Percentiles rank a stretch among this genome's conserved stretches.
phyloP scores from a whole-genome alignment of 169 alveolate species.

The Eimeria sp. region DNA sequence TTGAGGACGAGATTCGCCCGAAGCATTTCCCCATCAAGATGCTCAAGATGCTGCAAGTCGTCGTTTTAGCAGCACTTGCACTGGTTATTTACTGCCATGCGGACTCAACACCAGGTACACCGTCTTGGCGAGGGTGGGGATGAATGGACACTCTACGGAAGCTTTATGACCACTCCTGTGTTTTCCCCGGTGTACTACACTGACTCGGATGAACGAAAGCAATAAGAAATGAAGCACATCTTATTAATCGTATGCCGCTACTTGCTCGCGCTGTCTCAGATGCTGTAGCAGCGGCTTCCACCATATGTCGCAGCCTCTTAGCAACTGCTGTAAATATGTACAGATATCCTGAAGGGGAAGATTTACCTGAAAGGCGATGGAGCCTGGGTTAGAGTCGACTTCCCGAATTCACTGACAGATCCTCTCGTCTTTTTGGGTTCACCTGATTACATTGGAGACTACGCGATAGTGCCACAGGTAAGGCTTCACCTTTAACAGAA shows the following conservation, averaged over 20 bases:
- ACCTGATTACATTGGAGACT: slow-evolving; percentile 61
- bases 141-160: background rate
- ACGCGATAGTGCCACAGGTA: slow-evolving; percentile 43
- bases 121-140: background rate
- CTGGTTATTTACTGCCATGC: slow-evolving; percentile 37
- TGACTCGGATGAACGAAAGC: background rate
- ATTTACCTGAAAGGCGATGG: slow-evolving; percentile 50
- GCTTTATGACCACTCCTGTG: background rate
- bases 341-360: slow-evolving; percentile 64
- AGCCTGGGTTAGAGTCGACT: slow-evolving; percentile 48
- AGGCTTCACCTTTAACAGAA: background rate
- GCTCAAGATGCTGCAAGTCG: background rate
- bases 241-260: background rate
- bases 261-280: background rate
- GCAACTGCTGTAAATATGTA: background rate
- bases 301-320: background rate
- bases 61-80: background rate
- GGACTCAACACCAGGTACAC: slow-evolving; percentile 32
- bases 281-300: background rate
- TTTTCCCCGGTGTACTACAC: background rate
- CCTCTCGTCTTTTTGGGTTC: slow-evolving; percentile 62
- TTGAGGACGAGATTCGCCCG: background rate
- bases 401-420: background rate
- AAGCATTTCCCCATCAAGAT: background rate
- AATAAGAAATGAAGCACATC: background rate